Evolutionary conservation across 805 yeast genomes (phyloP), one percentile per base, ranked within the genome.

Genomic region (Kuraishia capsulata): DNA sequence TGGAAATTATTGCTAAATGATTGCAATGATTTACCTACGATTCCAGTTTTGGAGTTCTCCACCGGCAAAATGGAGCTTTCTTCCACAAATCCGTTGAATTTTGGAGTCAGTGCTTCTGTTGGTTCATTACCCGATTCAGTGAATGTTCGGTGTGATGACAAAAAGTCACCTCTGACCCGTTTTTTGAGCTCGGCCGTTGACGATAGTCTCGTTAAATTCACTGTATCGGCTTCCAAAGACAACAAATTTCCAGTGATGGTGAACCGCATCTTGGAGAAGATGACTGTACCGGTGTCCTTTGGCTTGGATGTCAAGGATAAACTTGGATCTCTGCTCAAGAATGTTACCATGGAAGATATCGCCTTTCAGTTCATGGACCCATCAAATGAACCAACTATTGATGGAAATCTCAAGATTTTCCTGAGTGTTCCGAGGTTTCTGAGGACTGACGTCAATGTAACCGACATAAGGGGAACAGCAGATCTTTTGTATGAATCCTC

Each of bases 391-490:
- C 61, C 69, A 5, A 48, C 56, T 6, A 48, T 68, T n/a, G 52
- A 52, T 35, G 75, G 73, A 1, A 54, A 56, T n/a, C 51, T 68
- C 4, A 46, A 52, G 19, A 52, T 62, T 1, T 45, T 52, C 17
- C 38, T 67, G 4, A 49, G 50, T 20, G 14, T 62, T 4, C 63
- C 69, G 4, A 53, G 52, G 36, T 50, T 54, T 16, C 44, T 58
- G 14, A 51, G 56, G 3, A 30, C 42, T 1, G 42, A 46, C n/a
- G 28, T 38, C 14, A 29, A 35, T 2, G 67, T 71, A 2, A 45
- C 53, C 3, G 50, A 56, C 13, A 55, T 72, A 1, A 61, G 62
- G 39, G 79, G 79, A 5, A 38, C 48, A 4, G 61, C 71, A 10
- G 54, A 56, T 30, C 49, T 76, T 28, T 60, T 48, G 36, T 68